These are phyloP conservation scores for Coemansia erecta DNA, from an alignment of 192 early-diverging fungal species.

Conservation along the genomic window DNA sequence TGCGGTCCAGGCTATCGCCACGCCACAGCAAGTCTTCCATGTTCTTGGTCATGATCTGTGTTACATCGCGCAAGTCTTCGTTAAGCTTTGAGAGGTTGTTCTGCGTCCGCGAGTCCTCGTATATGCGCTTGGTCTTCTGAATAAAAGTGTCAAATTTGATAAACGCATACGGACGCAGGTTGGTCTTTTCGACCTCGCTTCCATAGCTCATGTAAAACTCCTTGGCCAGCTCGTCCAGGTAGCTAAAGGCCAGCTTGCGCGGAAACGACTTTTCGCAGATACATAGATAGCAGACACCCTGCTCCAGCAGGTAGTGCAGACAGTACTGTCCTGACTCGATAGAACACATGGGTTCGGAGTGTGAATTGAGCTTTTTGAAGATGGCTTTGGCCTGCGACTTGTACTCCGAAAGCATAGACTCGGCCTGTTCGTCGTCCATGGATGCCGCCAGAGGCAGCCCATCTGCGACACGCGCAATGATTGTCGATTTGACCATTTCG, in stretches of 20 bases:
- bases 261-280: constrained; percentile 94
- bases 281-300: constrained; percentile 90
- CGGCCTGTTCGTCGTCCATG: constrained; percentile 86
- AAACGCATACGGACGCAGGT: constrained; percentile 93
- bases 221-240: constrained; percentile 89
- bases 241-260: constrained; percentile 89
- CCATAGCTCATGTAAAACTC: constrained; percentile 95
- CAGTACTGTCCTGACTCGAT: constrained; percentile 88
- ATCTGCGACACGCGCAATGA: constrained; percentile 91
- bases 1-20: constrained; percentile 79
- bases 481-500: constrained; percentile 87
- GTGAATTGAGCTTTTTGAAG: constrained; percentile 79
- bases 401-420: constrained; percentile 86
- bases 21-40: constrained; percentile 94
- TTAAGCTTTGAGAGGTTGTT: constrained; percentile 89
- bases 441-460: constrained; percentile 91
- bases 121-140: constrained; percentile 95
- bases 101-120: constrained; percentile 92
- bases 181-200: constrained; percentile 76
- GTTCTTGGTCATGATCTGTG: constrained; percentile 97
- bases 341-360: constrained; percentile 89
- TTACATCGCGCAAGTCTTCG: constrained; percentile 94
- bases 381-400: constrained; percentile 92
- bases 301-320: constrained; percentile 94
- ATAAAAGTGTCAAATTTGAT: constrained; percentile 98